Conservation (phyloP, 2,329 filamentous ascomycete genomes). For the Hymenoscyphus infarciens region DNA sequence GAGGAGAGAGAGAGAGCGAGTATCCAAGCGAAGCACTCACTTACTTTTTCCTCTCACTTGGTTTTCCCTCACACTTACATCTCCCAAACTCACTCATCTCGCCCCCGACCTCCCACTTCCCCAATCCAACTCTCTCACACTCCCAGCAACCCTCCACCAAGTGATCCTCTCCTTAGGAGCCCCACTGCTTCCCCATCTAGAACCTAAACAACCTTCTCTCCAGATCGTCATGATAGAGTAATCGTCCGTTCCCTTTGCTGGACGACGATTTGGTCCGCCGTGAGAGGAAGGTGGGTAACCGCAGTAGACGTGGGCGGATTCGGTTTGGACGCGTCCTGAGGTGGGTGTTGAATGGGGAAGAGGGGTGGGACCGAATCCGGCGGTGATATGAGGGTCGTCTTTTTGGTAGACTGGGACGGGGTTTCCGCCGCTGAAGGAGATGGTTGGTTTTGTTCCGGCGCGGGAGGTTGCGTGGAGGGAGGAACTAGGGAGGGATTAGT, state of each 20-base stretch:
- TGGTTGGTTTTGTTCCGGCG: not conserved
- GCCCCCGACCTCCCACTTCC: no score
- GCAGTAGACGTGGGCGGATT: slow-evolving; percentile 2
- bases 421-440: not conserved
- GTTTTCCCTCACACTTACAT: no score
- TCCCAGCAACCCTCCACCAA: not conserved
- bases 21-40: no score
- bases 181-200: not conserved
- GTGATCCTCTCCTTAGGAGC: not conserved
- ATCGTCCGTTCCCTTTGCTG: not conserved
- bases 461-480: not conserved
- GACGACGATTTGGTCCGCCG: no score
- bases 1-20: no score
- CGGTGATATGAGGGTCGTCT: not conserved
- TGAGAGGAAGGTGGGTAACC: not conserved
- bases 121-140: not conserved
- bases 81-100: no score
- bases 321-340: no score
- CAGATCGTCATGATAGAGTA: not conserved
- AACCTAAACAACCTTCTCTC: not conserved
- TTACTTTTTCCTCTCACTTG: no score
- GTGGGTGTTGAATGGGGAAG: no score
- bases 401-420: not conserved
- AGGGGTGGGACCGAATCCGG: not conserved
- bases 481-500: no score